Evolutionary conservation across 177 flowering plant species (phyloP), one percentile per base, ranked within the genome.

Genomic region (Telopea speciosissima): DNA sequence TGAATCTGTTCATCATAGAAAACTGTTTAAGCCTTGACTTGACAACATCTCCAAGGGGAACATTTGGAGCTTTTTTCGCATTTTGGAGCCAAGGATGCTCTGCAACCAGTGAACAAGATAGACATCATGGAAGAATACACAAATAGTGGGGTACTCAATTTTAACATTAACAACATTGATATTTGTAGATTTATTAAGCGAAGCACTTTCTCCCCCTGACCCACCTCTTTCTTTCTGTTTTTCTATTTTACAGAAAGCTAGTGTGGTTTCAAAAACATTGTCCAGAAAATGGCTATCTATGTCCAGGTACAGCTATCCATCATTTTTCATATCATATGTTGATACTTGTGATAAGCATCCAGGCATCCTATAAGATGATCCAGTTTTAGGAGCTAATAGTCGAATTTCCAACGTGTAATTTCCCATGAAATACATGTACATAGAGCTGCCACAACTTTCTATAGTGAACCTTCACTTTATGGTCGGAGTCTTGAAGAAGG

Each of bases 21-120:
- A 93, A 93, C 81, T 93, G 98, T 85, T 92, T 92, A 23, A 93
- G 90, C 82, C 98, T 88, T 64, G 98, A 83, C 79, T 87, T 90
- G 62, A 93, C 98, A 80, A 84, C 91, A 85, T 93, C 98, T 54
- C 98, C 98, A 78, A 93, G 97, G 68, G 92, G 87, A 72, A 93
- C 91, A 85, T 93, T 90, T 73, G 98, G 88, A 78, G 97, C 97
- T 72, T 92, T 92, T 76, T 89, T 92, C 52, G 96, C 96, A 87
- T 92, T 93, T 83, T 82, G 90, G 68, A 93, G 83, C 98, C 98
- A 93, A 58, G 97, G 87, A 79, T 93, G 96, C 79, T 92, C 98
- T 93, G 79, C 2, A 70, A 74, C 67, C 59, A 74, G 61, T 66
- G 42, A 36, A 63, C 23, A 68, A 67, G 25, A 19, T 45, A 22